These are phyloP conservation scores for Leccinum rimulosum DNA, from an alignment of 768 basidiomycete species.

Conservation along the genomic window DNA sequence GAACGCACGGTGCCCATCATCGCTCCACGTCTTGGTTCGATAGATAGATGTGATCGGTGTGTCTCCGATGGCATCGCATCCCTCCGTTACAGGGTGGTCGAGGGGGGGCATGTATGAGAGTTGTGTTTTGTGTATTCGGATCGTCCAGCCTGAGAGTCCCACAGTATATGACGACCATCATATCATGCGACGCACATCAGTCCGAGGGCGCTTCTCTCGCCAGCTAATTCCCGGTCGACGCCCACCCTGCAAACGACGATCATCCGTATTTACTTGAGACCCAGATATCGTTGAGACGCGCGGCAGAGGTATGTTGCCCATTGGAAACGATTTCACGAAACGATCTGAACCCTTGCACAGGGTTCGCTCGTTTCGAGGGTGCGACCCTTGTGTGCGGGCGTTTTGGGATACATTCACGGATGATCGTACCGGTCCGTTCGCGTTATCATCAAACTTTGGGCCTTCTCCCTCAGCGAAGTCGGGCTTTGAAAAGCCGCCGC, in stretches of 20 bases:
- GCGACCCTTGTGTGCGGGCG: background rate
- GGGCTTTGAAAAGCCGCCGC: background rate
- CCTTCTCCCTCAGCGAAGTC: background rate
- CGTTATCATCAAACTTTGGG: background rate
- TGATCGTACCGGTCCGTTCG: background rate
- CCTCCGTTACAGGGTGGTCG: background rate
- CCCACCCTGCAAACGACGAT: constrained; percentile 8
- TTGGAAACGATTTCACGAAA: background rate
- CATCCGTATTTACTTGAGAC: background rate
- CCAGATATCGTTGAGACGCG: background rate
- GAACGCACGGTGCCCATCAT: background rate
- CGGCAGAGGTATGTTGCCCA: background rate
- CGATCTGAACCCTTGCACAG: background rate
- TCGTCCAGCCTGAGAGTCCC: background rate
- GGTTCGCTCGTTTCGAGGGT: background rate
- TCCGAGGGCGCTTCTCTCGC: background rate
- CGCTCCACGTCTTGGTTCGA: background rate
- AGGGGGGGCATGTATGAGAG: background rate
- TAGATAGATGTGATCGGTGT: background rate
- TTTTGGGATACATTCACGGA: constrained; percentile 5
- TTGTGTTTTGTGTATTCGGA: background rate
- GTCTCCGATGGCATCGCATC: constrained; percentile 5
- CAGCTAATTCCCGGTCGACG: background rate
- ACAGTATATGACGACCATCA: constrained; percentile 3
- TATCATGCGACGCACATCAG: background rate